These are phyloP conservation scores for Ganoderma multipileum DNA, from an alignment of 1,284 basidiomycete species.

Conservation along the genomic window DNA sequence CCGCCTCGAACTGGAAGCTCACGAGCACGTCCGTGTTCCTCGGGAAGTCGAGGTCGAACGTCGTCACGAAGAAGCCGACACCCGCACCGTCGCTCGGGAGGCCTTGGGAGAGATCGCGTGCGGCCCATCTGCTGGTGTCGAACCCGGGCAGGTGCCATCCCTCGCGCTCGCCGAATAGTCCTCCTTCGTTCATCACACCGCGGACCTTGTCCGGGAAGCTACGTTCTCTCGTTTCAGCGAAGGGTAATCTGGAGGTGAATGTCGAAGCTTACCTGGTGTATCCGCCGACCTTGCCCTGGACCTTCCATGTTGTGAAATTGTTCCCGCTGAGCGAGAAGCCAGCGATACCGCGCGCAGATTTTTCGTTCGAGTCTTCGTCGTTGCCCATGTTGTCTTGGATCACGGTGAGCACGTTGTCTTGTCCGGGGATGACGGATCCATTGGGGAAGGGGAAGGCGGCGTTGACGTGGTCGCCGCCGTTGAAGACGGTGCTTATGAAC, in stretches of 20 bases:
- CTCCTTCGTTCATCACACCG: conserved; percentile 81
- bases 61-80: conserved; percentile 82
- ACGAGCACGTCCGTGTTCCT: conserved; percentile 66
- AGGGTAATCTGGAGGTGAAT: background rate
- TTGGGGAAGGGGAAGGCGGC: conserved; percentile 66
- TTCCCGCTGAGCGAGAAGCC: conserved; percentile 72
- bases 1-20: conserved; percentile 68
- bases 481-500: conserved; percentile 75
- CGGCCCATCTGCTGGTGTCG: conserved; percentile 65
- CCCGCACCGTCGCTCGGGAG: conserved; percentile 64
- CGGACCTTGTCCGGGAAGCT: conserved; percentile 76
- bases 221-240: background rate
- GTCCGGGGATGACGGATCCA: conserved; percentile 52
- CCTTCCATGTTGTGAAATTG: conserved; percentile 74
- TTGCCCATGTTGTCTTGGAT: conserved; percentile 86
- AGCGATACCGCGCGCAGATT: conserved; percentile 80
- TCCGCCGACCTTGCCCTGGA: conserved; percentile 83
- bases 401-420: conserved; percentile 79
- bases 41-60: conserved; percentile 67
- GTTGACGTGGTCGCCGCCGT: conserved; percentile 68
- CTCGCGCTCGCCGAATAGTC: conserved; percentile 76
- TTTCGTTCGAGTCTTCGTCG: conserved; percentile 60
- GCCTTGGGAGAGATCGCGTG: conserved; percentile 59
- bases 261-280: conserved; percentile 62
- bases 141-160: conserved; percentile 87